Evolutionary conservation across 2,329 filamentous ascomycete species (phyloP), one percentile per base, ranked within the genome.

Genomic region (Penicillium sp.): DNA sequence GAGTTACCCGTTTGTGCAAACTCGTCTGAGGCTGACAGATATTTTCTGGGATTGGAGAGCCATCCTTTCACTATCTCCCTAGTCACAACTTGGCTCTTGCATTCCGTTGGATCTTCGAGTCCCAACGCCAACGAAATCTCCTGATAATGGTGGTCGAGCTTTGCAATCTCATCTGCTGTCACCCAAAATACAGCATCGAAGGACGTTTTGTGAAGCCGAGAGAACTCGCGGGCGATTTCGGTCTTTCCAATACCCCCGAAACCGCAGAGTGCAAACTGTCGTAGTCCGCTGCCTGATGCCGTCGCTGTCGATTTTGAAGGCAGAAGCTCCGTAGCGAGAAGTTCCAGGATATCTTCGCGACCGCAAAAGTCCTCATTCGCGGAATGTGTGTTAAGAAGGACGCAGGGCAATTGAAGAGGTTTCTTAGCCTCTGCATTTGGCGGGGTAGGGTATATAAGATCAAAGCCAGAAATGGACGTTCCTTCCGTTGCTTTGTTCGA

Each of bases 131-230:
- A 9, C 5, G 63, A 56, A 38, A 63, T 60, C 28, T 56, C 43
- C 13, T 52, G 45, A 33, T 56, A 65, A 46, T 52, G 39, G 11
- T 55, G 38, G 12, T 57, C 61, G 13, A 66, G 46, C 43, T 64
- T 62, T 5, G 45, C 53, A 38, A 53, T 43, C 5, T 56, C 53
- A 47, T 66, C 63, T 5, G 64, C 63, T 18, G 49, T 25, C 5
- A 67, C 53, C 64, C 65, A 67, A 46, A 67, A 59, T 28, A 67
- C 53, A 7, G 60, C 62, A 47, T 66, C 64, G 49, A 62, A 67
- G 13, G 45, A 44, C 3, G 34, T 27, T 46, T 58, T 54, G 36
- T 59, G 50, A 27, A 49, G 43, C 35, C 48, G 36, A 18, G 51
- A 52, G 51, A 61, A 67, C 44, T 64, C 53, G 37, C 46, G 51